Evolutionary conservation across 2,329 filamentous ascomycete species (phyloP), one percentile per base, ranked within the genome.

Genomic region (Tolypocladium pustulatum): DNA sequence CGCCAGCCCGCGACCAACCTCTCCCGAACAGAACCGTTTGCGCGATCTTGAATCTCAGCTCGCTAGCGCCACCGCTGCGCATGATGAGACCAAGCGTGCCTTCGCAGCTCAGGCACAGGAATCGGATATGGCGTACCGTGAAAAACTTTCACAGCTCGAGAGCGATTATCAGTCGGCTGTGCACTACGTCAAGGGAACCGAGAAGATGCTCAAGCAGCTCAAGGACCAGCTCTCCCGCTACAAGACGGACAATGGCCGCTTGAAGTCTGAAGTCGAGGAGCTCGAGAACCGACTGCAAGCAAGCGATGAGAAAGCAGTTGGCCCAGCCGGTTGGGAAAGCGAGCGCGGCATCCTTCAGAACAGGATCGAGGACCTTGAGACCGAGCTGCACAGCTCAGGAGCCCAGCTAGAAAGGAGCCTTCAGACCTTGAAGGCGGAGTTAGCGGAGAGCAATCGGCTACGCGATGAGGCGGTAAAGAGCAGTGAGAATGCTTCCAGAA

Each of bases 171-270:
- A 97, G 73, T 96, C 94, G 49, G 93, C 94, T 20, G 92, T 97
- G 55, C 94, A 97, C 73, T 99, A 99, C 69, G 90, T 99, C 65
- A 95, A 96, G 74, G 94, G 94, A 60, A 97, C 94, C 1, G 94
- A 99, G 75, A 97, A 97, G 81, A 97, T 99, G 91, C 83, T 99
- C 55, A 92, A 94, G 74, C 93, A 95, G 73, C 93, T 99, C 81
- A 97, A 97, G 77, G 91, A 97, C 68, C 94, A 99, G 75, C 80
- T 99, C n/a, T 81, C 88, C 58, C 90, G 91, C 59, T 94, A 95
- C 75, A 97, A 97, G 80, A 76, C 85, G 15, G 89, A 94, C 61
- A 97, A 97, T 68, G 78, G 81, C 22, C 88, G 89, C 61, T 79
- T 99, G 46, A 92, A 94, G 72, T 82, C 85, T 54, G 91, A 97